Conservation (phyloP, 2,329 filamentous ascomycete species). For the Rutstroemia sp. region DNA sequence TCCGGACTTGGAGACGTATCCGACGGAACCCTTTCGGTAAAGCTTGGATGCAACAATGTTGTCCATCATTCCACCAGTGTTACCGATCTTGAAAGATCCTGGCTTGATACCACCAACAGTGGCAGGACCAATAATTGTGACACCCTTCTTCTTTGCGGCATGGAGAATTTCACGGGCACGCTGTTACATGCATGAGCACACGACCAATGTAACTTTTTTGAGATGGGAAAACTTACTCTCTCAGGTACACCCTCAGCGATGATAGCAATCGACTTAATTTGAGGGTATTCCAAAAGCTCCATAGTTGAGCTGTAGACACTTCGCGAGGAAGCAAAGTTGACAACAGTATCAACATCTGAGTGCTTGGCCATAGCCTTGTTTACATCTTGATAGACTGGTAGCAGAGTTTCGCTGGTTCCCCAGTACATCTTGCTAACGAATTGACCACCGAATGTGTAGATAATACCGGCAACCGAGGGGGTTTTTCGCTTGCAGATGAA, state of each 20-base stretch:
- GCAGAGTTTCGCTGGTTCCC: conserved; percentile 97
- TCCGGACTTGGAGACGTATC: conserved; percentile 99
- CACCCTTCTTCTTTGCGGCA: conserved; percentile 94
- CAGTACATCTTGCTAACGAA: conserved; percentile 99
- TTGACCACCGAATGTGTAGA: conserved; percentile 99
- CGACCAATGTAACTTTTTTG: neutral
- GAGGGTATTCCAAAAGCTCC: conserved; percentile 94
- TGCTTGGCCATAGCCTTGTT: conserved; percentile 94
- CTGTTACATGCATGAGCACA: conserved; percentile 38
- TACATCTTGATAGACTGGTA: conserved; percentile 95
- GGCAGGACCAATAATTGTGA: conserved; percentile 97
- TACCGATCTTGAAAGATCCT: conserved; percentile 98
- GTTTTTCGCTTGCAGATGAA: conserved; percentile 99
- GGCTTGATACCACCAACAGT: conserved; percentile 99
- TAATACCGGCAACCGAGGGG: conserved; percentile 96
- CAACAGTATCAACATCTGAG: conserved; percentile 90
- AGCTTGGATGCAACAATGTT: conserved; percentile 99
- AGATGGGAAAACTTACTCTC: conserved; percentile 57
- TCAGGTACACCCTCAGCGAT: conserved; percentile 99
- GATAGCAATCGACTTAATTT: conserved; percentile 98
- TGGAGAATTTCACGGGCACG: conserved; percentile 97
- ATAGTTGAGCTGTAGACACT: conserved; percentile 98
- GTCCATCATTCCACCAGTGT: conserved; percentile 99
- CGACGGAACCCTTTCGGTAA: conserved; percentile 97
- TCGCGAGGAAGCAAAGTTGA: conserved; percentile 99